These are phyloP conservation scores for Sporothrix dimorphospora DNA, from an alignment of 2,329 filamentous ascomycete genomes.

Conservation along the genomic window DNA sequence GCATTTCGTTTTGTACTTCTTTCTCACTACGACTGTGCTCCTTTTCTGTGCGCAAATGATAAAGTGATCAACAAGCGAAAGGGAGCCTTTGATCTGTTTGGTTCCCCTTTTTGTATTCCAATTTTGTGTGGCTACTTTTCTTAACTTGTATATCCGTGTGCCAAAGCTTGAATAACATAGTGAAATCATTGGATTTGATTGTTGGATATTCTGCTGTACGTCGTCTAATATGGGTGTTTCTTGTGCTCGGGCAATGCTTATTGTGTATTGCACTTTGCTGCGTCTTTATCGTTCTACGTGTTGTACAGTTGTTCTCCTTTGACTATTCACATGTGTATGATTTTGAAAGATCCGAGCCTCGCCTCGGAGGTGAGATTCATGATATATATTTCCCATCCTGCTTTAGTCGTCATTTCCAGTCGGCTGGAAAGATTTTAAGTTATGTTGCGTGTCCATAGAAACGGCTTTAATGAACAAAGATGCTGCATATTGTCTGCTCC, in stretches of 20 bases:
- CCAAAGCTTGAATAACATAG: constrained; percentile 3
- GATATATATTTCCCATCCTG: neutral
- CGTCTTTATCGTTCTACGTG: neutral
- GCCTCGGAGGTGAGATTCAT: neutral
- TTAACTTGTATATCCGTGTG: neutral
- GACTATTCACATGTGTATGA: neutral
- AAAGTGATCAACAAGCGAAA: constrained; percentile 5
- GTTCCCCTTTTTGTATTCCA: neutral
- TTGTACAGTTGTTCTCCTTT: too few species aligned
- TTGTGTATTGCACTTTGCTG: neutral
- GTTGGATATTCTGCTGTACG: neutral
- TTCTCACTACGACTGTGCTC: neutral
- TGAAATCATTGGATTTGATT: neutral
- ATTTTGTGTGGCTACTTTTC: neutral
- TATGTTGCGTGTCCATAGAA: neutral
- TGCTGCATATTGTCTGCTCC: neutral
- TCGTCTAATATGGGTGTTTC: neutral
- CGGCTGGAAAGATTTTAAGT: neutral
- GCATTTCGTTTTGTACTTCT: neutral
- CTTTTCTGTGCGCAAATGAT: neutral
- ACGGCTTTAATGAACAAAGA: constrained; percentile 17
- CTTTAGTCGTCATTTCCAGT: neutral
- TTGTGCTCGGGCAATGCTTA: neutral
- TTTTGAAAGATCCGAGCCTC: neutral
- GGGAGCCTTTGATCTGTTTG: neutral